A percentile compares a stretch with the other conserved stretches of the same genome.
phyloP scores from a whole-genome alignment of 202 grass and related monocot species.

The Saccharum hybrid region DNA sequence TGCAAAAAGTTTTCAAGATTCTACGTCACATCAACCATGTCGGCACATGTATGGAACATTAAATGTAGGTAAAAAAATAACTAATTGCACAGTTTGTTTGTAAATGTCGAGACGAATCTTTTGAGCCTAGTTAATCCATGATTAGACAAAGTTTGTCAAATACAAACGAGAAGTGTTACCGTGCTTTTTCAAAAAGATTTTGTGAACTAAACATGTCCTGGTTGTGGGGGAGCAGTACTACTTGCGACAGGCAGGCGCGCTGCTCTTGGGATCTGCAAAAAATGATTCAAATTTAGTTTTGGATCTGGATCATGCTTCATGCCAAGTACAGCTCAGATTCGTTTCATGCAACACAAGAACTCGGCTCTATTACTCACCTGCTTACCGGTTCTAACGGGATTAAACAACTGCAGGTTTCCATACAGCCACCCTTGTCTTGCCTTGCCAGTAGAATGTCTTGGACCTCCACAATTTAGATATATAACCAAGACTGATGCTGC shows the following conservation, averaged over 20 bases:
- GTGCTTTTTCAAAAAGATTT: too few relatives aligned
- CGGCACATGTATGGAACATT: too few relatives aligned
- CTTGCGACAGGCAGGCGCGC: slow-evolving; percentile 46
- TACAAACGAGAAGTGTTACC: too few relatives aligned
- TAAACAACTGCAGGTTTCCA: slow-evolving; percentile 48
- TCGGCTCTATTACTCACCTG: slow-evolving; percentile 10
- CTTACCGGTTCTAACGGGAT: slow-evolving; percentile 32
- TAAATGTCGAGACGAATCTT: too few relatives aligned
- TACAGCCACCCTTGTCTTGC: not conserved
- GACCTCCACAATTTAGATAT: slow-evolving; percentile 13
- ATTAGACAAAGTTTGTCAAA: too few relatives aligned
- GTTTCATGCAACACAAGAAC: slow-evolving; percentile 51
- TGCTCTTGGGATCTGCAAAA: slow-evolving; percentile 65
- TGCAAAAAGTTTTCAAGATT: too few relatives aligned
- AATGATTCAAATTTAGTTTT: slow-evolving; percentile 65
- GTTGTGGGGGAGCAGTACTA: slow-evolving; percentile 44
- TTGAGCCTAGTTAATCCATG: too few relatives aligned
- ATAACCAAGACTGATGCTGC: not conserved
- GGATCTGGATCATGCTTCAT: slow-evolving; percentile 62
- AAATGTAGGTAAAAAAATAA: too few relatives aligned
- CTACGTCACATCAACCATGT: too few relatives aligned
- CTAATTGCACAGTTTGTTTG: too few relatives aligned
- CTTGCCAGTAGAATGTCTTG: slow-evolving; percentile 51
- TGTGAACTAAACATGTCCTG: not conserved
- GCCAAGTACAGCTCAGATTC: slow-evolving; percentile 53